phyloP scores from a whole-genome alignment of 1,284 basidiomycete species.

The Cryptococcus sp. region DNA sequence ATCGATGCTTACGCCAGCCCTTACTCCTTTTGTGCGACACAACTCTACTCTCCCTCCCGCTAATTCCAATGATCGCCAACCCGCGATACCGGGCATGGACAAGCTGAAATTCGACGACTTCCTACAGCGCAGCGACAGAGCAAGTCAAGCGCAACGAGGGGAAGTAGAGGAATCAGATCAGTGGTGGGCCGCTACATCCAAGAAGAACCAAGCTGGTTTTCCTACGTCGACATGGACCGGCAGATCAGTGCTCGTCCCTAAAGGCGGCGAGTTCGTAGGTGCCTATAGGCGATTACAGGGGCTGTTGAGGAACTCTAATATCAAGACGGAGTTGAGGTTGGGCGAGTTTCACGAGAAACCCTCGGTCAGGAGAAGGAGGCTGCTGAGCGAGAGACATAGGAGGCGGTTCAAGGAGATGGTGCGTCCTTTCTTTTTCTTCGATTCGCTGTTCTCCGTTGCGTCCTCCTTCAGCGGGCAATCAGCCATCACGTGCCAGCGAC shows the following conservation, averaged over 20 bases:
- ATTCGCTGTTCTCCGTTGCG: not conserved
- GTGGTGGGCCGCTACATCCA: not conserved
- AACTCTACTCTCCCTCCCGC: constrained; percentile 9
- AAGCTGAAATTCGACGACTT: too few relatives aligned
- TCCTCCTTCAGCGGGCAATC: not conserved
- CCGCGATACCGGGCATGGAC: not conserved
- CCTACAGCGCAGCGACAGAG: too few relatives aligned
- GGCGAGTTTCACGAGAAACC: constrained; percentile 43
- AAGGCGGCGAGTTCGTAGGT: constrained; percentile 20
- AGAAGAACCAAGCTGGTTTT: not conserved
- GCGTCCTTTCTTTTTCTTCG: constrained; percentile 17
- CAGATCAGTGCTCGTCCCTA: constrained; percentile 7
- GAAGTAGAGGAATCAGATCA: not conserved
- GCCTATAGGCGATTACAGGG: constrained; percentile 21
- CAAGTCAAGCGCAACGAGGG: too few relatives aligned
- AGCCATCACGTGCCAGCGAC: not conserved
- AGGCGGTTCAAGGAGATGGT: constrained; percentile 49
- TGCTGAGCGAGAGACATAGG: constrained; percentile 39
- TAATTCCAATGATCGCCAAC: not conserved
- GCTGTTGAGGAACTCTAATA: constrained; percentile 19
- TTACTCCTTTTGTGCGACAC: constrained; percentile 6
- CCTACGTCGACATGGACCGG: constrained; percentile 12
- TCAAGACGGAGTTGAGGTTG: constrained; percentile 30
- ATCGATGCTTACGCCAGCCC: not conserved
- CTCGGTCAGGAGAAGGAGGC: constrained; percentile 34